Evolutionary conservation across 805 yeast species (phyloP).

Genomic region (Myxozyma geophila): DNA sequence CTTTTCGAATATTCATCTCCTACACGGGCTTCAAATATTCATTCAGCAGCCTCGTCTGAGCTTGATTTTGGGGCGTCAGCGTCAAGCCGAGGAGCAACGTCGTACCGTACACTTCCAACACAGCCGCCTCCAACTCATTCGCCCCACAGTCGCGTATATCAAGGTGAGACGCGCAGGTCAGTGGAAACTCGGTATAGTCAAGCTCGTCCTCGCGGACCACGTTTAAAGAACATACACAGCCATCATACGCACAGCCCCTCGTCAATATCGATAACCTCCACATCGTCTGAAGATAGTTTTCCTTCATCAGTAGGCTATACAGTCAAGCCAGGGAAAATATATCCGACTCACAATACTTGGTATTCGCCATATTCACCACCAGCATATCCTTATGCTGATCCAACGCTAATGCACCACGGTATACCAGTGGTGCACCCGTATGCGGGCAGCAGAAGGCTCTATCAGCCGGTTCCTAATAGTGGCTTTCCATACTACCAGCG

Average conservation of each 20-base stretch:
- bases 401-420: no score
- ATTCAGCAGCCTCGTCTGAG: not conserved
- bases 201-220: not conserved
- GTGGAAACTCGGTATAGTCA: not conserved
- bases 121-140: constrained; percentile 5
- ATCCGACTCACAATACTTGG: no score
- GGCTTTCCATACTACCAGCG: no score
- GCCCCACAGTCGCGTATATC: not conserved
- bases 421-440: no score
- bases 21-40: not conserved
- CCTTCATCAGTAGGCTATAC: no score
- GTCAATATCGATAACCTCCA: not conserved
- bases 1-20: no score
- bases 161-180: constrained; percentile 1
- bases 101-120: not conserved
- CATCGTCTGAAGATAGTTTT: no score
- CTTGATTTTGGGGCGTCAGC: not conserved
- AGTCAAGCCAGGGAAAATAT: no score
- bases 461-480: no score
- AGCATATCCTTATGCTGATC: no score
- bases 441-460: no score
- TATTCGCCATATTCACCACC: no score
- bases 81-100: not conserved
- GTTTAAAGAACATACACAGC: not conserved
- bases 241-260: not conserved